phyloP scores from a whole-genome alignment of 2,329 filamentous ascomycete genomes.

The Dothideomycetidae sp. region DNA sequence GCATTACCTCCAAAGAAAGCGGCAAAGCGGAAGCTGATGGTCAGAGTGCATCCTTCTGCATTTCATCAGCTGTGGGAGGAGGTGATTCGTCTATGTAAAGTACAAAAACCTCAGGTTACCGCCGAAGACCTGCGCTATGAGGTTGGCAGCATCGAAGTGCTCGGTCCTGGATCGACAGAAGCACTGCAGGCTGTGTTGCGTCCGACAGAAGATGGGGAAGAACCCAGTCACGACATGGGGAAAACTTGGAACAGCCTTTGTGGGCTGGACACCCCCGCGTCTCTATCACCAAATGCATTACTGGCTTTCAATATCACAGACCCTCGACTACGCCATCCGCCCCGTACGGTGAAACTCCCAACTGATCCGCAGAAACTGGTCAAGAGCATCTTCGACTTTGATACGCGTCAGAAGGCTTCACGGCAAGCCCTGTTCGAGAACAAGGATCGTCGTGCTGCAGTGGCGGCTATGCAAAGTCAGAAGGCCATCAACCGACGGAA shows the following conservation, averaged over 20 bases:
- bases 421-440: slow-evolving; percentile 49
- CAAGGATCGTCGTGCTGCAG: slow-evolving; percentile 48
- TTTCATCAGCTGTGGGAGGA: slow-evolving; percentile 57
- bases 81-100: slow-evolving; percentile 42
- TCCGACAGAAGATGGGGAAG: slow-evolving; percentile 28
- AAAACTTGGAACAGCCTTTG: slow-evolving; percentile 36
- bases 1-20: not conserved
- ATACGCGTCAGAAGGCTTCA: slow-evolving; percentile 30
- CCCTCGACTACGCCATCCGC: slow-evolving; percentile 66
- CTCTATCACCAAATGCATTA: slow-evolving; percentile 54
- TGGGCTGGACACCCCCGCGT: slow-evolving; percentile 52
- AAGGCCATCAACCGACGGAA: slow-evolving; percentile 70
- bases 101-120: slow-evolving; percentile 46
- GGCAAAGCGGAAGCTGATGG: slow-evolving; percentile 32
- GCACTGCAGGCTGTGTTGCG: slow-evolving; percentile 55
- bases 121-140: slow-evolving; percentile 59
- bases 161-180: slow-evolving; percentile 66
- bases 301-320: slow-evolving; percentile 63
- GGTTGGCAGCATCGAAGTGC: slow-evolving; percentile 56
- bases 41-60: slow-evolving; percentile 71
- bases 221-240: slow-evolving; percentile 16
- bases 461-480: slow-evolving; percentile 54
- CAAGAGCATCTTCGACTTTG: slow-evolving; percentile 50
- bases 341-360: slow-evolving; percentile 36
- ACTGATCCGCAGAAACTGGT: slow-evolving; percentile 33